Evolutionary conservation across 2,329 filamentous ascomycete genomes (phyloP).

Genomic region (Hymenoscyphus fructigenus): DNA sequence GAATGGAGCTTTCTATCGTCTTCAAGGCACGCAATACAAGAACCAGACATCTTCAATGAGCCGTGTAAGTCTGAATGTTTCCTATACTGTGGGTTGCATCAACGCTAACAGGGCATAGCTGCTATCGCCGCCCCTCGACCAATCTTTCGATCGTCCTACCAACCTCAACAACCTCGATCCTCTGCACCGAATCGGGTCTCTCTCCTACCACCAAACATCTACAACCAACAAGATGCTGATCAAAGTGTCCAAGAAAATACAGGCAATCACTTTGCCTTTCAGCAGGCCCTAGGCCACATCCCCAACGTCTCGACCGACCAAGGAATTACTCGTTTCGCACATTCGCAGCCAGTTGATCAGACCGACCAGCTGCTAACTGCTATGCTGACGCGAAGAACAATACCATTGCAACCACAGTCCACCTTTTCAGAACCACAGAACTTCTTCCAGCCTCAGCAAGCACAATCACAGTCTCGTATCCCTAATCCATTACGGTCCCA

Average conservation of each 20-base stretch:
- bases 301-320: slow-evolving; percentile 21
- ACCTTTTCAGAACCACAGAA: slow-evolving; percentile 12
- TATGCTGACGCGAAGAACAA: slow-evolving; percentile 27
- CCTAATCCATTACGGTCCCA: slow-evolving; percentile 27
- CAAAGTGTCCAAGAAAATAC: slow-evolving; percentile 15
- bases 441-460: slow-evolving; percentile 20
- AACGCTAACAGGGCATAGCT: not conserved
- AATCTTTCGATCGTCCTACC: slow-evolving; percentile 5
- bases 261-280: slow-evolving; percentile 33
- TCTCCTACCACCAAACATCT: slow-evolving; percentile 23
- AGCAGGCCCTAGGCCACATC: slow-evolving; percentile 27
- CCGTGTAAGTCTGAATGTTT: slow-evolving; percentile 15
- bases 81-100: not conserved
- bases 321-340: slow-evolving; percentile 4
- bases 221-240: slow-evolving; percentile 16
- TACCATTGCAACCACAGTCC: slow-evolving; percentile 12
- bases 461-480: slow-evolving; percentile 15
- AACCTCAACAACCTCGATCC: slow-evolving; percentile 3
- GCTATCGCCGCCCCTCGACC: not conserved
- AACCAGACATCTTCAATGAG: slow-evolving; percentile 11
- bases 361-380: slow-evolving; percentile 26
- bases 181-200: slow-evolving; percentile 23
- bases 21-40: slow-evolving; percentile 15
- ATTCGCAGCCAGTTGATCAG: slow-evolving; percentile 18
- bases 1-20: slow-evolving; percentile 20